Conservation (phyloP, 768 basidiomycete species). For the Trametes sanguinea region DNA sequence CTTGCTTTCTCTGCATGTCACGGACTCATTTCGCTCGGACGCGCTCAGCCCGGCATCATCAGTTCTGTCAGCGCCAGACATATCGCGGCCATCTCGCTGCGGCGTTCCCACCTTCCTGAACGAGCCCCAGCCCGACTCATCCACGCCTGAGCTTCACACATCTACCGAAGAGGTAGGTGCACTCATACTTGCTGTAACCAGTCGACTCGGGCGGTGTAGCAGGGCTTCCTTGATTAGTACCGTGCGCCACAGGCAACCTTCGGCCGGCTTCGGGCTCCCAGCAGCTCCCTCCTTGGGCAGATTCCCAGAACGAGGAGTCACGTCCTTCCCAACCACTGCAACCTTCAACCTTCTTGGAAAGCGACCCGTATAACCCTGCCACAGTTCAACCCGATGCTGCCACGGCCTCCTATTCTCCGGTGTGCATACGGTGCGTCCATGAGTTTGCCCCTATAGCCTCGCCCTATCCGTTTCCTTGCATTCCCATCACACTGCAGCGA, state of each 20-base stretch:
- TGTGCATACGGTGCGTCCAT: slow-evolving; percentile 5
- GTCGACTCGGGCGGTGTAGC: slow-evolving; percentile 8
- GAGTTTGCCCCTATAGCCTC: background rate
- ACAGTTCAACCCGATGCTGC: slow-evolving; percentile 16
- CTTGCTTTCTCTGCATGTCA: slow-evolving; percentile 2
- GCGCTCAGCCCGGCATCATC: background rate
- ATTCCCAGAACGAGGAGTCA: background rate
- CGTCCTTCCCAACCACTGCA: background rate
- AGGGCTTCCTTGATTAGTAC: background rate
- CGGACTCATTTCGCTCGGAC: slow-evolving; percentile 4
- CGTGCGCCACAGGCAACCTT: slow-evolving; percentile 1
- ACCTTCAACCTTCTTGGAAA: background rate
- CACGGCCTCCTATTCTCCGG: slow-evolving; percentile 1
- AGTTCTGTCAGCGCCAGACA: slow-evolving; percentile 4
- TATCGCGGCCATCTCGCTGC: background rate
- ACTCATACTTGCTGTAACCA: background rate
- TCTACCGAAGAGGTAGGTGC: background rate
- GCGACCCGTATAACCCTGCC: slow-evolving; percentile 2
- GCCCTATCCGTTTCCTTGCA: slow-evolving; percentile 10
- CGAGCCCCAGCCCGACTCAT: slow-evolving; percentile 4
- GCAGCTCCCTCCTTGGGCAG: background rate
- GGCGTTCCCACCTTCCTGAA: background rate
- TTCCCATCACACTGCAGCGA: slow-evolving; percentile 15
- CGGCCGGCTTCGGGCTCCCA: slow-evolving; percentile 6
- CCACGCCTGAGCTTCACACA: slow-evolving; percentile 2